Base-by-base conservation (phyloP, 202 grass and related monocot genomes). In the Tripidium arundinaceum region DNA sequence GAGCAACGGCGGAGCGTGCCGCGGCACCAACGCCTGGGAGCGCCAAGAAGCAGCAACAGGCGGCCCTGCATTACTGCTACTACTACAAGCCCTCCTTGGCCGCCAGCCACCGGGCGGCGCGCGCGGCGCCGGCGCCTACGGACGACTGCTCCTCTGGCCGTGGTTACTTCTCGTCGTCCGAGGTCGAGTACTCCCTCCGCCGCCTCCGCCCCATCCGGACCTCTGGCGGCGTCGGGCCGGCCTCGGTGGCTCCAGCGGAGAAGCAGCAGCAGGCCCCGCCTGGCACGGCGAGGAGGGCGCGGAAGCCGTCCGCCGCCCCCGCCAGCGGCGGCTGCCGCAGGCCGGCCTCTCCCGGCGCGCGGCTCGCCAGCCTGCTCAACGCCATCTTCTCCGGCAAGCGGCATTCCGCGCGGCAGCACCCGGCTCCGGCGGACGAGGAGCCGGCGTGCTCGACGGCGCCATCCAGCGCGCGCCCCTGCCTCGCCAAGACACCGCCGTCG, bases 141-240 rank as follows among this genome's bases (percentile, higher is more conserved):
- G 83, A 82, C 11, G 89, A 97, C 39, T 85, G 68, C 55, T 11
- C 55, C 79, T 78, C 81, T n/a, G 89, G 86, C 62, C 84, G 91
- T 22, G 94, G 94, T 0, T 91, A 89, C 19, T 98, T 92, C 46
- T 98, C 94, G 26, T 94, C 94, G 12, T 98, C 94, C 11, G 94
- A 98, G 74, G 72, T 81, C 61, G 94, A 98, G 68, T 19, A 15
- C 62, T 82, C 68, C 27, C 86, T 81, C 28, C 79, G 79, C 65
- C 89, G 94, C 22, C 86, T 94, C 62, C 67, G 84, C 73, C 89
- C 81, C 13, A 90, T 98, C 79, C 87, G 91, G 8, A 82, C 89
- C 19, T 71, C 90, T 1, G 28, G 24, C 50, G 21, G 29, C 25
- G 60, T 2, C 16, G 31, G 52, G 14, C 26, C 36, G 27, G 18